Base-by-base conservation (phyloP, 2,329 filamentous ascomycete species). In the Magnaporthales sp. region DNA sequence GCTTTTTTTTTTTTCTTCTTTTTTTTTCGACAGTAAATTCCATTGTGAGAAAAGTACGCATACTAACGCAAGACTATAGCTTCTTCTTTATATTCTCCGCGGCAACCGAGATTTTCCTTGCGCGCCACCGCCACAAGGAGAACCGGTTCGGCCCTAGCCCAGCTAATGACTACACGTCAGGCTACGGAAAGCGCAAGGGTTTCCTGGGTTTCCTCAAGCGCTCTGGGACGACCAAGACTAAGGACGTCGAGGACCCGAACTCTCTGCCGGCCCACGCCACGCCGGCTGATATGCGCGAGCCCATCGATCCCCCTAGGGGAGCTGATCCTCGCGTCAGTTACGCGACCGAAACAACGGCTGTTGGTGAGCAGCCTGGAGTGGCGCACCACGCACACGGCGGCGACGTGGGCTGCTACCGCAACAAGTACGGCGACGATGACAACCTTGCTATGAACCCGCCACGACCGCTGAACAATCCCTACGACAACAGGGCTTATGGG, bases 121-220 rank as follows among this genome's bases (percentile, higher is more conserved):
- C 69, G 66, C 74, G 73, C 67, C 70, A 74, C 68, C 74, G 72
- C 70, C 70, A 70, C 26, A 80, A 78, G 74, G 78, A 80, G 70
- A 69, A 73, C 68, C 73, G 75, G 38, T 77, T 78, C 69, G 79
- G 78, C 63, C 78, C 78, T 13, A 75, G 75, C 64, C 78, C 79
- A 3, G 75, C 73, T 64, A 80, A 80, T 72, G 74, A 76, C 73
- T 78, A 78, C 72, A 78, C 77, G 10, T 75, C 76, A 1, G 77
- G 77, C 46, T 75, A 75, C 67, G 76, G 72, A 61, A 67, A 60
- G n/a, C 68, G 71, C 54, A 62, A 70, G 31, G 75, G 75, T 22
- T 65, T 76, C 62, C 74, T 78, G 62, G 72, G 75, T 60, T 72
- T 73, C 38, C 77, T 74, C 67, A 71, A 73, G 66, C 68, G 70